phyloP scores from a whole-genome alignment of 805 yeast species.

The Metschnikowia chrysomelidarum region DNA sequence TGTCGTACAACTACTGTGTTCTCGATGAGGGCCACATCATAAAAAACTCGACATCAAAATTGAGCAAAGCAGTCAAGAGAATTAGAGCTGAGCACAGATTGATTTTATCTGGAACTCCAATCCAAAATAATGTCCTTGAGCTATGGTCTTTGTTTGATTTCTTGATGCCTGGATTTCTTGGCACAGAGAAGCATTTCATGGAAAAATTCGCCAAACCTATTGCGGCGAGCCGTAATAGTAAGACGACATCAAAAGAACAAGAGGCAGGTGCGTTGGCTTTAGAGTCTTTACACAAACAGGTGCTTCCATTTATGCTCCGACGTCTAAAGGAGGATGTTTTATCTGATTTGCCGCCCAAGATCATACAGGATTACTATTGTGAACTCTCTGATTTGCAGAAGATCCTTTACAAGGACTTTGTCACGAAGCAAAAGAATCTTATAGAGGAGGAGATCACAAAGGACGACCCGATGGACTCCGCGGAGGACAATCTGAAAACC shows the following conservation, averaged over 20 bases:
- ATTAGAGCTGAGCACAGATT: constrained; percentile 85
- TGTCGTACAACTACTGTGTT: constrained; percentile 89
- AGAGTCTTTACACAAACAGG: constrained; percentile 95
- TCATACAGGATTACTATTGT: constrained; percentile 97
- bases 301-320: constrained; percentile 91
- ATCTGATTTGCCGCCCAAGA: constrained; percentile 95
- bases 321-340: constrained; percentile 94
- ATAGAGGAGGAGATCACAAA: constrained; percentile 60
- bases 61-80: constrained; percentile 83
- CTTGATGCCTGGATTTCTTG: constrained; percentile 97
- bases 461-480: constrained; percentile 30
- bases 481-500: constrained; percentile 59
- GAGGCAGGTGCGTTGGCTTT: constrained; percentile 96
- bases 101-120: constrained; percentile 94
- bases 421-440: constrained; percentile 72
- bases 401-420: constrained; percentile 84
- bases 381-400: constrained; percentile 90
- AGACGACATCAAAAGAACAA: constrained; percentile 87
- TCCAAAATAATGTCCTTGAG: constrained; percentile 94
- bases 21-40: constrained; percentile 97
- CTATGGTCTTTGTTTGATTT: constrained; percentile 97
- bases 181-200: constrained; percentile 90
- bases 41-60: constrained; percentile 84
- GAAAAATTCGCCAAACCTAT: constrained; percentile 98
- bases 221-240: constrained; percentile 86